A percentile compares a stretch with the other conserved stretches of the same genome.
Conservation (phyloP, 2,329 filamentous ascomycete genomes). For the Pezicula rhizophila region DNA sequence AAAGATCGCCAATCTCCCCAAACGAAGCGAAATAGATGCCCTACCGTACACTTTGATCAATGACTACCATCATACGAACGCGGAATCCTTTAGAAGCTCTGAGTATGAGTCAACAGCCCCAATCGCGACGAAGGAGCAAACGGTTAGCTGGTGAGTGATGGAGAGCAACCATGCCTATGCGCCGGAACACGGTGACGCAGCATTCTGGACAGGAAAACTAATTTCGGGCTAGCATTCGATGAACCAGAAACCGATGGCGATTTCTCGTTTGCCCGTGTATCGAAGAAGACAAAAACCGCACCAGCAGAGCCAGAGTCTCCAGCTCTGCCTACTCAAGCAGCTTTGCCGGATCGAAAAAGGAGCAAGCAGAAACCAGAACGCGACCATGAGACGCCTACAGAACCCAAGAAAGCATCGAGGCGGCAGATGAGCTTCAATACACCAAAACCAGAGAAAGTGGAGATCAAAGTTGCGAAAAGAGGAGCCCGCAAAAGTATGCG, state of each 20-base stretch:
- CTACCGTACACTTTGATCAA: constrained; percentile 39
- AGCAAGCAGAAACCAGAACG: constrained; percentile 34
- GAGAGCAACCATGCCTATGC: constrained; percentile 5
- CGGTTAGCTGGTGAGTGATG: constrained; percentile 52
- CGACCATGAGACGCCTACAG: constrained; percentile 23
- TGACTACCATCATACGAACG: constrained; percentile 63
- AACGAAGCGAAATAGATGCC: constrained; percentile 15
- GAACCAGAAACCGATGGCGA: constrained; percentile 74
- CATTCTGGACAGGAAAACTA: constrained; percentile 3
- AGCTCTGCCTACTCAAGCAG: constrained; percentile 29
- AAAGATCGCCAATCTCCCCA: background rate
- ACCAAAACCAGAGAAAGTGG: constrained; percentile 22
- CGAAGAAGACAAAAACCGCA: constrained; percentile 58
- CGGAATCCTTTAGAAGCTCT: constrained; percentile 59
- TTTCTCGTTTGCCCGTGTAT: constrained; percentile 66
- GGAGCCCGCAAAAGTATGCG: constrained; percentile 39
- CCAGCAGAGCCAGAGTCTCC: constrained; percentile 36
- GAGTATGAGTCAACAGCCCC: constrained; percentile 59
- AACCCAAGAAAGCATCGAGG: constrained; percentile 34
- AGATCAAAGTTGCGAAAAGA: constrained; percentile 35
- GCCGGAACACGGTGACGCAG: constrained; percentile 1
- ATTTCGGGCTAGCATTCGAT: constrained; percentile 44
- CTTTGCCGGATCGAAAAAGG: constrained; percentile 27
- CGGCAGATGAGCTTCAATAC: constrained; percentile 29
- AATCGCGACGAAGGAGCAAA: constrained; percentile 54